Evolutionary conservation across 2,329 filamentous ascomycete species (phyloP).

Genomic region (Plectosphaerella plurivora): DNA sequence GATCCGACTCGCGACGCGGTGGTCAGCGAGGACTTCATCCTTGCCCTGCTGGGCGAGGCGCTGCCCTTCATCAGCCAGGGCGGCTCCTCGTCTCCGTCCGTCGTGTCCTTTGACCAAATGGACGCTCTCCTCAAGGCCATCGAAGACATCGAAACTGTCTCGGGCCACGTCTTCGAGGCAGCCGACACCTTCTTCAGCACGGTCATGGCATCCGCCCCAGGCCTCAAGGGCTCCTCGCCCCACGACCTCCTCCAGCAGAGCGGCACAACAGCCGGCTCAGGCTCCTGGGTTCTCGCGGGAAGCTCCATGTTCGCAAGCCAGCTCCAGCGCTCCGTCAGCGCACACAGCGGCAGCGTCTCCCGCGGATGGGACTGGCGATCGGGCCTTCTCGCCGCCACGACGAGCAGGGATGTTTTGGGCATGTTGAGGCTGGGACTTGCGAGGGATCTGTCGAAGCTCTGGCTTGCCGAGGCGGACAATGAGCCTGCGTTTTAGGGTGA

Average conservation of each 20-base stretch:
- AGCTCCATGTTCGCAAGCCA: conserved; percentile 66
- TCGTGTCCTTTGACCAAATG: conserved; percentile 69
- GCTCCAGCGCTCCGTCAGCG: conserved; percentile 55
- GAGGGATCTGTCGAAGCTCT: conserved; percentile 66
- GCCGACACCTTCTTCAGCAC: conserved; percentile 76
- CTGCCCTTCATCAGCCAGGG: conserved; percentile 67
- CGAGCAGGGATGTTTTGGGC: conserved; percentile 65
- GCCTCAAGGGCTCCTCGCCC: conserved; percentile 57
- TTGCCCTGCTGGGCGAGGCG: conserved; percentile 79
- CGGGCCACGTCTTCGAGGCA: conserved; percentile 64
- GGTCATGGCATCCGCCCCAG: conserved; percentile 66
- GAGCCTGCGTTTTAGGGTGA: conserved; percentile 33
- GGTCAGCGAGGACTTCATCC: conserved; percentile 81
- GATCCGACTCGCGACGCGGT: conserved; percentile 77
- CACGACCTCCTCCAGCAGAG: conserved; percentile 63
- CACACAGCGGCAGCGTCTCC: conserved; percentile 44
- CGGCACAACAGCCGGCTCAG: conserved; percentile 41
- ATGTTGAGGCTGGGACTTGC: conserved; percentile 70
- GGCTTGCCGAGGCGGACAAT: conserved; percentile 62
- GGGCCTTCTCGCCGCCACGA: conserved; percentile 66
- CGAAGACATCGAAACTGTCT: conserved; percentile 75
- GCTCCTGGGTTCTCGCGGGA: conserved; percentile 66
- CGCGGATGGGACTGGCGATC: conserved; percentile 74
- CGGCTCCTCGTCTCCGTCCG: conserved; percentile 17
- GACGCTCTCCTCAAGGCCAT: conserved; percentile 71